A percentile compares a stretch with the other conserved stretches of the same genome.
Conservation (phyloP, 805 yeast genomes). For the Ogataea allantospora region DNA sequence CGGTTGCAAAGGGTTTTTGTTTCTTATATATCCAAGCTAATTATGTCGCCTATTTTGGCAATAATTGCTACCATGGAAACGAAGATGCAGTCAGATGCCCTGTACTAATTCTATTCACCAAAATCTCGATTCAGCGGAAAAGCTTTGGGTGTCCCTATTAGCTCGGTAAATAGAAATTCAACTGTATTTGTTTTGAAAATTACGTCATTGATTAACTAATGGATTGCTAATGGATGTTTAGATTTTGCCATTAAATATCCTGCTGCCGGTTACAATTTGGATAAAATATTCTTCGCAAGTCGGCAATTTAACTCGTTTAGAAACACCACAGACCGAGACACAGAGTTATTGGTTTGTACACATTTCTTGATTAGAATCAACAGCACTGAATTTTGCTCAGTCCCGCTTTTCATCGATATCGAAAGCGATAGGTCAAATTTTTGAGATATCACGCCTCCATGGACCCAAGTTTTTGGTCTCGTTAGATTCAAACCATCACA, state of each 20-base stretch:
- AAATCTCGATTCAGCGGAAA: too few species aligned
- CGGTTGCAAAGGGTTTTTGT: too few species aligned
- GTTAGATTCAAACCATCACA: neutral
- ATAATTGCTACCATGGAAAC: too few species aligned
- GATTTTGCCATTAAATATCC: conserved; percentile 13
- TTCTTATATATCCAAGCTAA: too few species aligned
- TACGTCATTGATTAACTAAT: conserved; percentile 5
- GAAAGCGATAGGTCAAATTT: conserved; percentile 2
- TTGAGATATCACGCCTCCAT: conserved; percentile 2
- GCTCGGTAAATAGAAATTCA: too few species aligned
- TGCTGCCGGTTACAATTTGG: conserved; percentile 10
- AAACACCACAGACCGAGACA: neutral
- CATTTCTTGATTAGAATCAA: neutral
- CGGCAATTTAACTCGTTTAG: neutral
- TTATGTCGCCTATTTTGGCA: too few species aligned
- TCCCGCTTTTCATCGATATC: neutral
- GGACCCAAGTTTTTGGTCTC: neutral
- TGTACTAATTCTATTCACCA: too few species aligned
- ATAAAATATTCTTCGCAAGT: conserved; percentile 5
- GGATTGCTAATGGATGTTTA: conserved; percentile 4
- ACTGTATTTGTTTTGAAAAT: too few species aligned
- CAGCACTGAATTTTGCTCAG: neutral
- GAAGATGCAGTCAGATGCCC: too few species aligned
- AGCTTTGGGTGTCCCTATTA: too few species aligned
- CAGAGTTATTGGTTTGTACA: neutral